These are phyloP conservation scores for Candida glaebosa DNA, from an alignment of 805 yeast genomes.

Conservation along the genomic window DNA sequence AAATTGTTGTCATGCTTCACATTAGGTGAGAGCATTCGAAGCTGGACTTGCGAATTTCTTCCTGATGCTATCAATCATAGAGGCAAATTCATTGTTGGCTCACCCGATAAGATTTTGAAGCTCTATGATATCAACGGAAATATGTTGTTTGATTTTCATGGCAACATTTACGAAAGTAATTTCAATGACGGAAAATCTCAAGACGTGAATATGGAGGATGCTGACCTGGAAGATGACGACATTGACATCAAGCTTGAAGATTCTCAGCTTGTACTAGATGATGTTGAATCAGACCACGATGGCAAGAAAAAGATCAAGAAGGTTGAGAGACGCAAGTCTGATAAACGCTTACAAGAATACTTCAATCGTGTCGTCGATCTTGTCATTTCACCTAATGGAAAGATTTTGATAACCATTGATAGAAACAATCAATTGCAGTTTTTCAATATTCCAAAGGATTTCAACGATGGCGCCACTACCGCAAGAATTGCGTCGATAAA, in stretches of 20 bases:
- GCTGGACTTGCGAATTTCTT: slow-evolving; percentile 64
- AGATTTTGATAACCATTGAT: slow-evolving; percentile 58
- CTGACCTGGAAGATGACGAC: slow-evolving; percentile 8
- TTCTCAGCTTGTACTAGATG: background rate
- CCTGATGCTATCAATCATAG: slow-evolving; percentile 40
- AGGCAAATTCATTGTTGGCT: slow-evolving; percentile 59
- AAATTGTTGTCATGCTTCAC: slow-evolving; percentile 34
- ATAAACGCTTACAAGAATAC: slow-evolving; percentile 12
- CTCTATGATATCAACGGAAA: slow-evolving; percentile 37
- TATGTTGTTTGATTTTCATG: slow-evolving; percentile 42
- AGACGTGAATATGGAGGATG: slow-evolving; percentile 12
- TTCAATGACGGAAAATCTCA: slow-evolving; percentile 11
- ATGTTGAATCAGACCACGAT: background rate
- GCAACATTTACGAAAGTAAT: slow-evolving; percentile 19
- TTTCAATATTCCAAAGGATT: slow-evolving; percentile 46
- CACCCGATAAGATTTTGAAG: slow-evolving; percentile 63
- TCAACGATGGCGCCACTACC: slow-evolving; percentile 30
- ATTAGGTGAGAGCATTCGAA: slow-evolving; percentile 36
- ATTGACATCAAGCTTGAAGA: slow-evolving; percentile 1
- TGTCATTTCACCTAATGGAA: slow-evolving; percentile 63
- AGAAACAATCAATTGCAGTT: slow-evolving; percentile 60
- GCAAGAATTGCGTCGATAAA: slow-evolving; percentile 42
- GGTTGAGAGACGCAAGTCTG: slow-evolving; percentile 10
- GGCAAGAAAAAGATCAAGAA: slow-evolving; percentile 3
- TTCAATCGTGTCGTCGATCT: slow-evolving; percentile 62